Evolutionary conservation across 768 basidiomycete genomes (phyloP), one percentile per base, ranked within the genome.

Genomic region (Russula virescens): DNA sequence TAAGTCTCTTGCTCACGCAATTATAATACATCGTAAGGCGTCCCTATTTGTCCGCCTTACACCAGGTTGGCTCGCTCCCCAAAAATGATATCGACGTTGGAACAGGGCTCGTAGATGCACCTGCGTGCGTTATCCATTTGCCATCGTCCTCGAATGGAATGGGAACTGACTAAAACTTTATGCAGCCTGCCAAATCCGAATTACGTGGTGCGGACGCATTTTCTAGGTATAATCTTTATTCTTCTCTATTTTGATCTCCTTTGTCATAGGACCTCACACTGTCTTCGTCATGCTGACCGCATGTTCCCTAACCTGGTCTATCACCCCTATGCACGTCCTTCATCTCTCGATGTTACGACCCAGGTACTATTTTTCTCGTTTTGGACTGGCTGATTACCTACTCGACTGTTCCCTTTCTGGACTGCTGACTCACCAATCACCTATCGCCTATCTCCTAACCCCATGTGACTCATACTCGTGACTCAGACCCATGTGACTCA

Each of bases 61-160:
- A n/a, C 1, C 68, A 99, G 96, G 96, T 99, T 31, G 97, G 97
- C 65, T 96, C 94, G 59, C 83, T 99, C 69, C 90, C 92, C 69
- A 98, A 98, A 77, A 82, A 80, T 68, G 95, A 98, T 73, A 64
- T 81, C 23, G 87, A 97, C 74, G 96, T 99, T 56, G 97, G 97
- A 28, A 98, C 95, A 48, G 97, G 97, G 35, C 90, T 99, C 54
- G 97, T 99, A 46, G 97, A 97, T 51, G 95, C 94, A 58, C 94
- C 94, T 76, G 93, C 91, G 92, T 94, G 78, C 70, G 91, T 84
- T 16, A 2, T 19, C 14, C 25, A 59, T 43, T 48, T 38, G 13
- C 53, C 23, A 40, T 28, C 43, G 52, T 52, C 50, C 54, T 40
- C 69, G 67, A 48, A 62, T 61, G 13, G 28, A 54, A 42, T 40